These are phyloP conservation scores for Catunica adiposa DNA, from an alignment of 2,329 filamentous ascomycete genomes.

Conservation along the genomic window DNA sequence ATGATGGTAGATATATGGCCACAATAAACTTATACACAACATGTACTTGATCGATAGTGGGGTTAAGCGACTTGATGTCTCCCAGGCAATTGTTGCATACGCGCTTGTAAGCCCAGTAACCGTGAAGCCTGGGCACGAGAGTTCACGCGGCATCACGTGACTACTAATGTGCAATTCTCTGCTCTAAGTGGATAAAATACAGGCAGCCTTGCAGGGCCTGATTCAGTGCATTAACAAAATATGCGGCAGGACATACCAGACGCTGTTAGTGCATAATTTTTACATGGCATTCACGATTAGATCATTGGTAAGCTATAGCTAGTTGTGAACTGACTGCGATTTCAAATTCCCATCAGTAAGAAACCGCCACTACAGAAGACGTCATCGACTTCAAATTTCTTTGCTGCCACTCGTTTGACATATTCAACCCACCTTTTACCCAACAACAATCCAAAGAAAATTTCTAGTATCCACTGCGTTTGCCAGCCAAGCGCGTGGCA, in stretches of 20 bases:
- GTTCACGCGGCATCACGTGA: constrained; percentile 7
- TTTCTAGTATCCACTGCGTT: no score
- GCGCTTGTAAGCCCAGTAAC: background rate
- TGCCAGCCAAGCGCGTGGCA: no score
- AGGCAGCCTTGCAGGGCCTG: background rate
- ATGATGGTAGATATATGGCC: no score
- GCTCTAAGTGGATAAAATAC: background rate
- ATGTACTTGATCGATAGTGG: no score
- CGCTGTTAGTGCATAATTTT: constrained; percentile 3
- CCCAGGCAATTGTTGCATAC: background rate
- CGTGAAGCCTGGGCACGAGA: background rate
- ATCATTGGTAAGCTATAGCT: background rate
- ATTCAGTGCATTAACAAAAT: background rate
- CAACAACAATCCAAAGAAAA: no score
- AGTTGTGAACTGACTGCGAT: background rate
- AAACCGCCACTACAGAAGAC: no score
- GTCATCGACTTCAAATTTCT: no score
- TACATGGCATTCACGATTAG: background rate
- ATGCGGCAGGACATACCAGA: background rate
- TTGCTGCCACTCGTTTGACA: no score
- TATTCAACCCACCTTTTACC: no score
- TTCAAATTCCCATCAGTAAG: no score
- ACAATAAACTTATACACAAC: no score
- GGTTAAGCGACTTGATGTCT: no score
- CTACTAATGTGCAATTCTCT: background rate